Base-by-base conservation (phyloP, 805 yeast species). In the baker's yeast (Saccharomyces cerevisiae) region DNA sequence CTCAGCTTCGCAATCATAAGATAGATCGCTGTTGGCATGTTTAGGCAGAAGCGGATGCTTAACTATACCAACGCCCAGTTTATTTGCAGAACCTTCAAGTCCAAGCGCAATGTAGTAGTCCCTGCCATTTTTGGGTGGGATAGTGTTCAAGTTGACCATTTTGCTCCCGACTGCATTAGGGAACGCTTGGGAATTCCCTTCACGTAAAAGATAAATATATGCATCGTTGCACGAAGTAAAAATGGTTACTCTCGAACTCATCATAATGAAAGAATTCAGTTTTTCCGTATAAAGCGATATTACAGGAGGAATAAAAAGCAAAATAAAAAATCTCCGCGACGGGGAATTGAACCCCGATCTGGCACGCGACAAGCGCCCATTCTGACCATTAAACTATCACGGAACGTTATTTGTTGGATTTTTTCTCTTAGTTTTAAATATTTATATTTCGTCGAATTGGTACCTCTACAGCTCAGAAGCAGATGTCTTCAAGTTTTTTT, bases 1-100 rank as follows among this genome's bases (percentile, higher is more conserved):
- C 55, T 79, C 80, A 0, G 96, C 95, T 41, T 82, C 73, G 62
- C 88, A 87, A 1, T 72, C 63, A 4, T 73, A 72, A 0, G 83
- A 71, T 24, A 83, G 72, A 26, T 75, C 79, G 3, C 94, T 94
- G 24, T 57, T 47, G 22, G 50, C 57, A 51, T 61, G 63, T n/a
- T 53, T 30, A 4, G 59, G 28, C 13, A 61, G 52, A 2, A 75
- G 54, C 6, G 77, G 76, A 60, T 94, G 99, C 61, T 80, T 83
- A 52, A 94, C 84, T 17, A 94, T 79, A 1, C 99, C 99, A 1
- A 92, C 94, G 1, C 97, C 99, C 1, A 94, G 77, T 67, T 94
- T 94, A 69, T 94, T 94, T 17, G 99, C 99, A 0, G 97, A 89
- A 1, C 99, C 99, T 69, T 94, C 99, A 31, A 94, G 77, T 0